phyloP scores from a whole-genome alignment of 371 early-diverging fungal species.

The Rhizopus arrhizus region DNA sequence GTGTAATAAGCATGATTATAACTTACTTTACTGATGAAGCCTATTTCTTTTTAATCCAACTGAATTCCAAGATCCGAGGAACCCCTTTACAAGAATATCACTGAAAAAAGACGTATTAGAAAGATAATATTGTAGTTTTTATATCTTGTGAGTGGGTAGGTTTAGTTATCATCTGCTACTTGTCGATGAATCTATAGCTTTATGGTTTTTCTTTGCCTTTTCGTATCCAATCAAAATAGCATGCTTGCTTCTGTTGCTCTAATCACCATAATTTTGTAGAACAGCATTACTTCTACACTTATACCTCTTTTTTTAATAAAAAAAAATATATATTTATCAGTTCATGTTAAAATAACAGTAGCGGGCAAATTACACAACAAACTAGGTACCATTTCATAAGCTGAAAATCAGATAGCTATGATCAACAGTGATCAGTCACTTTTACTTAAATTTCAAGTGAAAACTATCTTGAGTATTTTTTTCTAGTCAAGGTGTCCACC shows the following conservation, averaged over 20 bases:
- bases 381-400: conserved; percentile 37
- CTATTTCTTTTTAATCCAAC: conserved; percentile 6
- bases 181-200: background rate
- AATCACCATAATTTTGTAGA: conserved; percentile 30
- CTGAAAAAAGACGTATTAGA: conserved; percentile 22
- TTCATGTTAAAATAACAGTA: conserved; percentile 30
- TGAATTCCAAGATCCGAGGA: conserved; percentile 10
- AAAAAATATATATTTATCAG: conserved; percentile 22
- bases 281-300: conserved; percentile 16
- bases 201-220: conserved; percentile 4
- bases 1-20: too few relatives aligned
- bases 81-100: background rate
- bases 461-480: conserved; percentile 29
- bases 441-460: conserved; percentile 36
- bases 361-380: conserved; percentile 29
- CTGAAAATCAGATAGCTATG: conserved; percentile 48
- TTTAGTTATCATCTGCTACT: conserved; percentile 3
- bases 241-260: conserved; percentile 40
- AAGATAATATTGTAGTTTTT: conserved; percentile 40
- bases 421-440: conserved; percentile 46
- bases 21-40: too few relatives aligned
- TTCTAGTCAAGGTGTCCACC: conserved; percentile 26
- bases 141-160: conserved; percentile 27
- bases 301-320: background rate
- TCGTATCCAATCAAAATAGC: background rate